These are phyloP conservation scores for Ophiognomonia clavigignenti-juglandacearum DNA, from an alignment of 2,329 filamentous ascomycete genomes.

Conservation along the genomic window DNA sequence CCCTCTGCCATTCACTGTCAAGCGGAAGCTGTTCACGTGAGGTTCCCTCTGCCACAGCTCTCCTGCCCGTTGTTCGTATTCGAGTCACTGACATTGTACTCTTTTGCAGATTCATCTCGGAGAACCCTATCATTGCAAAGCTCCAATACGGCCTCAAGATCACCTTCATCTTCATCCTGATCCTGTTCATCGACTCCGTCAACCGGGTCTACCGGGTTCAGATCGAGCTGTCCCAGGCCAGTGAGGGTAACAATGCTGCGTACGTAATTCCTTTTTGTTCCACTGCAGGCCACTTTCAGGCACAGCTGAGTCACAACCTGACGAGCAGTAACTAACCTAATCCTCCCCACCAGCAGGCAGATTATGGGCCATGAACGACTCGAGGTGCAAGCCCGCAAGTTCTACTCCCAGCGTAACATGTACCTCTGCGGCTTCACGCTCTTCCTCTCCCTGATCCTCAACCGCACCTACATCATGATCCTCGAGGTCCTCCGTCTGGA, in stretches of 20 bases:
- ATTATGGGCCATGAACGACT: slow-evolving; percentile 90
- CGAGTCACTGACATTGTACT: background rate
- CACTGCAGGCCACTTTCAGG: background rate
- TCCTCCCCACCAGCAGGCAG: slow-evolving; percentile 33
- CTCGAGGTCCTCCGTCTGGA: slow-evolving; percentile 86
- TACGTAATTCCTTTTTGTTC: slow-evolving; percentile 32
- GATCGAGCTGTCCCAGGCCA: slow-evolving; percentile 71
- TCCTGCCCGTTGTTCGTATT: background rate
- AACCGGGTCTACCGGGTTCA: slow-evolving; percentile 95
- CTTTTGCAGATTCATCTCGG: slow-evolving; percentile 75
- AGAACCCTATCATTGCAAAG: slow-evolving; percentile 79
- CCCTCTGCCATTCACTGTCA: slow-evolving; percentile 81
- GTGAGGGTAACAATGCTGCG: slow-evolving; percentile 53
- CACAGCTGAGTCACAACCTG: too few species aligned
- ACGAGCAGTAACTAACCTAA: slow-evolving; percentile 18
- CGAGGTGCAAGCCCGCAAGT: slow-evolving; percentile 98
- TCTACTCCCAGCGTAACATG: slow-evolving; percentile 99
- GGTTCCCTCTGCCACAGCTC: too few species aligned
- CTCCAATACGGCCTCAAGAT: slow-evolving; percentile 98
- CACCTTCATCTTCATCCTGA: slow-evolving; percentile 97
- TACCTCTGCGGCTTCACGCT: slow-evolving; percentile 99
- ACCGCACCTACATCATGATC: slow-evolving; percentile 98
- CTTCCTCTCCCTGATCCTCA: slow-evolving; percentile 96
- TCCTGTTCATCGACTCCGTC: slow-evolving; percentile 96
- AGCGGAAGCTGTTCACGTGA: slow-evolving; percentile 76